These are phyloP conservation scores for Microbotryum scabiosae DNA, from an alignment of 1,284 basidiomycete genomes.

Conservation along the genomic window DNA sequence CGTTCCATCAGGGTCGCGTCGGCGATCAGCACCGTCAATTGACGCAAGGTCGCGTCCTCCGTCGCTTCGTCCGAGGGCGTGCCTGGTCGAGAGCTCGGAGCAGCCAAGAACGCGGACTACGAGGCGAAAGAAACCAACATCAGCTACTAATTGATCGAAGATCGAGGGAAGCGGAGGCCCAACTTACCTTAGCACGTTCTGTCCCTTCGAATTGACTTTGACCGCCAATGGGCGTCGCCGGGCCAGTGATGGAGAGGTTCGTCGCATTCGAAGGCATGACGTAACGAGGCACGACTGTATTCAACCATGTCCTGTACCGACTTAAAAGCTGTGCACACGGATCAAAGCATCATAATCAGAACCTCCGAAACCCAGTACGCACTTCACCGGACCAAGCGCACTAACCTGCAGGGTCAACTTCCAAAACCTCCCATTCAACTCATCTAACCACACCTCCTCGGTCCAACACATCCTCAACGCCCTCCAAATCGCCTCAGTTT, in stretches of 20 bases:
- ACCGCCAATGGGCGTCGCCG: not conserved
- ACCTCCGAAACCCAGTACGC: no score
- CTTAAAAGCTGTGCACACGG: constrained; percentile 54
- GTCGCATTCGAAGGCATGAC: constrained; percentile 17
- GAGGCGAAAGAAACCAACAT: not conserved
- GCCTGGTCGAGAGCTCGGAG: not conserved
- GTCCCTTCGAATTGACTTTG: constrained; percentile 11
- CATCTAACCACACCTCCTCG: constrained; percentile 69
- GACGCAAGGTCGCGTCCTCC: constrained; percentile 56
- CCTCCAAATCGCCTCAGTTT: constrained; percentile 60
- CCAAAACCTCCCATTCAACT: constrained; percentile 77
- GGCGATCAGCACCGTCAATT: constrained; percentile 55
- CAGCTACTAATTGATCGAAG: not conserved
- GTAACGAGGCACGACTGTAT: constrained; percentile 44
- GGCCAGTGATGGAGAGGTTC: constrained; percentile 15
- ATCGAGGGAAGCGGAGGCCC: not conserved
- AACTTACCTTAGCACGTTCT: constrained; percentile 10
- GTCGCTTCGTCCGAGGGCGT: constrained; percentile 35
- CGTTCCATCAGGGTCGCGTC: constrained; percentile 55
- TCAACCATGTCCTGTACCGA: constrained; percentile 67
- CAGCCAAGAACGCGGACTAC: not conserved
- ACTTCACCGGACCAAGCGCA: not conserved
- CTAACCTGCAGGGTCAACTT: constrained; percentile 70
- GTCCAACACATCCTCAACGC: constrained; percentile 75
- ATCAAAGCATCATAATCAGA: not conserved